phyloP scores from a whole-genome alignment of 2,329 filamentous ascomycete genomes.

The Pseudogymnoascus sp. region DNA sequence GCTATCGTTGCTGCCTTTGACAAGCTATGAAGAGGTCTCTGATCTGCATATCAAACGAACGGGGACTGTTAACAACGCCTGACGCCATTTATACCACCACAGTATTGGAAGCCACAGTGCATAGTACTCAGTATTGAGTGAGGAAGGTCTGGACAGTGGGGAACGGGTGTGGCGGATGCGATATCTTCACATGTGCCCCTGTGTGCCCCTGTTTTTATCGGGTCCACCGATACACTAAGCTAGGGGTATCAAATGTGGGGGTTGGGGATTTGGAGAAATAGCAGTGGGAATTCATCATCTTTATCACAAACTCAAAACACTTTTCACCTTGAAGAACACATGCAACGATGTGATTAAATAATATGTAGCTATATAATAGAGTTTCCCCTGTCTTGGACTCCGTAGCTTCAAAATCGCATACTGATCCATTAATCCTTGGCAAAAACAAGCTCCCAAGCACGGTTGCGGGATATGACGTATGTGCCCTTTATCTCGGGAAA shows the following conservation, averaged over 20 bases:
- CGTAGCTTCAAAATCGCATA: not conserved
- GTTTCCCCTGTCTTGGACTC: not conserved
- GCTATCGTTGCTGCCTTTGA: slow-evolving; percentile 23
- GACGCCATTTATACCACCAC: not conserved
- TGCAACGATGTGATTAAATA: not conserved
- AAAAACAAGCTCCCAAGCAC: not conserved
- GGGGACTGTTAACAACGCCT: not conserved
- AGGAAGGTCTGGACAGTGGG: not conserved
- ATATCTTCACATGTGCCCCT: not conserved
- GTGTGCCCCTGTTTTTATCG: not conserved
- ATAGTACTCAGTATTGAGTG: not conserved
- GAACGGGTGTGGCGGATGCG: slow-evolving; percentile 1
- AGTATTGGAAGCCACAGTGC: not conserved
- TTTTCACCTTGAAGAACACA: not conserved
- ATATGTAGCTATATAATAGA: not conserved
- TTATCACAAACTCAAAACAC: not conserved
- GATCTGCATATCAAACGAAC: too few species aligned
- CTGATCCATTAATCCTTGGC: not conserved
- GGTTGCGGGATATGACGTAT: slow-evolving; percentile 5
- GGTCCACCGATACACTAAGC: not conserved
- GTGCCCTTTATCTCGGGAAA: not conserved
- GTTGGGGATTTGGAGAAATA: not conserved
- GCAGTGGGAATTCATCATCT: not conserved
- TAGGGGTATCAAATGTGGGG: not conserved
- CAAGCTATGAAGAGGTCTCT: not conserved